A percentile compares a stretch with the other conserved stretches of the same genome.
Evolutionary conservation across 441 rosid species (phyloP).

Genomic region (Jatropha podagrica): DNA sequence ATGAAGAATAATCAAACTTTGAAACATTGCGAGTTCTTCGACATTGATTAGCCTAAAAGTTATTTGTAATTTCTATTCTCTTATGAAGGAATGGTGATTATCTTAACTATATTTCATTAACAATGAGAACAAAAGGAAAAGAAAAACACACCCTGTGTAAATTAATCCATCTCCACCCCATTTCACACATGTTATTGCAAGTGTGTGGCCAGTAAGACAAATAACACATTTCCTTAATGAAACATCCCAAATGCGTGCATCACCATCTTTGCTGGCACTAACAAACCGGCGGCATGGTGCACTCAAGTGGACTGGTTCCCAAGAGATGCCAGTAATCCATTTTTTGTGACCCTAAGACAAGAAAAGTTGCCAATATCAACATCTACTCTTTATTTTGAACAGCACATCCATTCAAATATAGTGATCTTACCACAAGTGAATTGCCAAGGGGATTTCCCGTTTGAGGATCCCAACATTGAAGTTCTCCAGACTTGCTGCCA

Average conservation of each 20-base stretch:
- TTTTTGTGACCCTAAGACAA: constrained; percentile 88
- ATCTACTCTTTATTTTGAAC: background rate
- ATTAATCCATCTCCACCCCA: constrained; percentile 99
- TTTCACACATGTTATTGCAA: constrained; percentile 97
- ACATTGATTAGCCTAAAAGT: background rate
- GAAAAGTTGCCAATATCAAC: constrained; percentile 22
- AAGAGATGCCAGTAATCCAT: constrained; percentile 97
- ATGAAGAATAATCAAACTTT: background rate
- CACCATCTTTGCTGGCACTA: constrained; percentile 98
- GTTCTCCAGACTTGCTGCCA: constrained; percentile 93
- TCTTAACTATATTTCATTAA: background rate
- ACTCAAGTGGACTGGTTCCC: constrained; percentile 94
- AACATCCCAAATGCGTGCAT: constrained; percentile 96
- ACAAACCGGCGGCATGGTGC: constrained; percentile 97
- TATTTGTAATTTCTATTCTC: background rate
- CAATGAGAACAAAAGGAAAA: constrained; percentile 1
- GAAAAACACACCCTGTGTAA: constrained; percentile 74
- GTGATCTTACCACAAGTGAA: constrained; percentile 53
- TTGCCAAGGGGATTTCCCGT: constrained; percentile 82
- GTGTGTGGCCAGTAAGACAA: constrained; percentile 84
- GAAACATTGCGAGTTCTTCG: background rate
- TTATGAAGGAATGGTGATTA: background rate
- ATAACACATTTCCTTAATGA: constrained; percentile 66
- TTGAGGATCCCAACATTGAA: constrained; percentile 86
- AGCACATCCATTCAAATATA: constrained; percentile 3